phyloP scores from a whole-genome alignment of 73 alveolate genomes.

The Strombidium stylifer region DNA sequence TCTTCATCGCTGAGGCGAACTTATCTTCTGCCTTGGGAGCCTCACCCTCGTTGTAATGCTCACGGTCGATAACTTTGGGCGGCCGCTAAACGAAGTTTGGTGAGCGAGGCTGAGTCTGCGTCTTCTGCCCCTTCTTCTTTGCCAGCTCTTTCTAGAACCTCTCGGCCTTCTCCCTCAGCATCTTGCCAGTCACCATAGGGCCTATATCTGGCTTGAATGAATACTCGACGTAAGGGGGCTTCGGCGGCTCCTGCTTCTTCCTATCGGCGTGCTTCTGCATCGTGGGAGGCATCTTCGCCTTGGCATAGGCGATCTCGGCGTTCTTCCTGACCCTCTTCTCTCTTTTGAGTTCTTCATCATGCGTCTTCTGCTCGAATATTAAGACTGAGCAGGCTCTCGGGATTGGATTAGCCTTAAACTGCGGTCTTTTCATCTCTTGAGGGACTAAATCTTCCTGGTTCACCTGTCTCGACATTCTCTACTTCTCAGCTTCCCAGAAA shows the following conservation, averaged over 20 bases:
- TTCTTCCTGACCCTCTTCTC: conserved; percentile 83
- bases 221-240: conserved; percentile 25
- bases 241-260: conserved; percentile 33
- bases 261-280: conserved; percentile 94
- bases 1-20: conserved; percentile 10
- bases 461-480: no score
- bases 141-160: conserved; percentile 80
- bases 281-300: conserved; percentile 93
- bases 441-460: no score
- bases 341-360: no score
- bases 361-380: no score
- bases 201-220: conserved; percentile 61
- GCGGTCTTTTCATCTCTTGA: no score
- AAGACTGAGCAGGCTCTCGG: no score
- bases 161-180: conserved; percentile 82
- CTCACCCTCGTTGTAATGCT: conserved; percentile 74
- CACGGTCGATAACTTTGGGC: conserved; percentile 71
- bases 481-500: no score
- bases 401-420: no score
- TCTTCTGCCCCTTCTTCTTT: conserved; percentile 63
- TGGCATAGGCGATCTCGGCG: conserved; percentile 85
- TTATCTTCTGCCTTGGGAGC: conserved; percentile 68
- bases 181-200: conserved; percentile 56
- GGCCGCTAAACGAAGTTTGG: conserved; percentile 91
- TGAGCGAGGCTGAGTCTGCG: conserved; percentile 78